Base-by-base conservation (phyloP, 306 rosid genomes). In the Hylodesmum podocarpum region DNA sequence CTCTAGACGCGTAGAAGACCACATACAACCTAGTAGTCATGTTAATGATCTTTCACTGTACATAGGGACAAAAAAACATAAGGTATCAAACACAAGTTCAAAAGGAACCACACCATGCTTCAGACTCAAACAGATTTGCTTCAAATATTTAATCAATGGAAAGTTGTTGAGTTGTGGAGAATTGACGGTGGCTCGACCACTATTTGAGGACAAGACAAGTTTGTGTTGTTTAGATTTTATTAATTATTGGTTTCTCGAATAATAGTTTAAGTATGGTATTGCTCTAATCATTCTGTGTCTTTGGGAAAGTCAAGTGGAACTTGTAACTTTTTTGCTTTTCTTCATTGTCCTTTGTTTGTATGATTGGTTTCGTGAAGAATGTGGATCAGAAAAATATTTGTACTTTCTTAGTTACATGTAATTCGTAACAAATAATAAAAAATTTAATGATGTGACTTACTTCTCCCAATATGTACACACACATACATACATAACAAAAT, bases 1-100 rank as follows among this genome's bases (percentile, higher is more conserved):
- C 55, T 6, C 70, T 80, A 62, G 87, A 46, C 78, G 83, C 16
- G 3, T 53, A 34, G 43, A 53, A 6, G 84, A 5, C 85, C 74
- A 80, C 29, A 57, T 86, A n/a, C 89, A 80, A 24, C 19, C 6
- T 21, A 18, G 16, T 21, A 18, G 16, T 33, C 59, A 49, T 25
- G 2, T 55, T 64, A 33, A 43, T n/a, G 6, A 24, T 15, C 27
- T 27, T 40, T 58, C 41, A 21, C 53, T n/a, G 8, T 36, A 19
- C 13, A 7, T 25, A 59, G 21, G 14, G 18, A 8, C 49, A 57
- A 3, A 64, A 67, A 14, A 8, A 10, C 34, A 19, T n/a, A 40
- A 16, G 3, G 29, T 29, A 0, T 2, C 41, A 29, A 61, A 63
- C n/a, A 54, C 22, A 55, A 27, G 25, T 8, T 14, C 55, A 62